Evolutionary conservation across 2,329 filamentous ascomycete genomes (phyloP), one percentile per base, ranked within the genome.

Genomic region (Amesomyces nigricolor): DNA sequence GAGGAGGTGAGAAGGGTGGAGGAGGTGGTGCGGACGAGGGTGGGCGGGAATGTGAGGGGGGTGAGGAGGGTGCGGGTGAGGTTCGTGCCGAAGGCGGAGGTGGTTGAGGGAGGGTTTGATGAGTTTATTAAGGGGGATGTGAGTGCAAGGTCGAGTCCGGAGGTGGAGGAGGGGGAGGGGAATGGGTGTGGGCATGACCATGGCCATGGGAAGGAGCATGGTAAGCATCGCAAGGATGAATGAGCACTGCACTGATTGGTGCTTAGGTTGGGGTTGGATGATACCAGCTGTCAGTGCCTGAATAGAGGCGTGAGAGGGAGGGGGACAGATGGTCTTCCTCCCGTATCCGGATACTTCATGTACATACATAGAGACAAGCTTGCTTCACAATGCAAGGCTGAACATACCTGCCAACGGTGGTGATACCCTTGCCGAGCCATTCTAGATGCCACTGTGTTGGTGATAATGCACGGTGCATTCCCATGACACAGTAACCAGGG

Each of bases 51-150:
- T 63, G 88, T 96, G 13, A 83, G 89, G 58, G 92, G 94, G 1
- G 89, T 94, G 39, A 86, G 90, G 69, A 83, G 88, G 60, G 81
- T 99, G 35, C 86, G 88, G 59, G 80, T 97, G 50, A 85, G 91
- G 42, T 97, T 97, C 68, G 82, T 94, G 30, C 81, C 87, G 38
- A 82, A 82, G 62, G 85, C 88, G 16, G 77, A 78, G 29, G 70
- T 74, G 11, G 71, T 75, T 30, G 74, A 75, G 40, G 77, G 80
- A 54, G 74, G 72, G 64, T 85, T 88, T 58, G 88, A 95, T 67
- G 91, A 97, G 70, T 91, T 91, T 65, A 88, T 91, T 59, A 72
- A 79, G 2, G 80, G 81, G 2, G 80, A 87, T 60, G 74, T 87
- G 9, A 83, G 78, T 63, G 73, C 77, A 13, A 72, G 73, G 63